A percentile compares a stretch with the other conserved stretches of the same genome.
These are phyloP conservation scores for Globisporangium parvum DNA, from an alignment of 352 stramenopile genomes.

Conservation along the genomic window DNA sequence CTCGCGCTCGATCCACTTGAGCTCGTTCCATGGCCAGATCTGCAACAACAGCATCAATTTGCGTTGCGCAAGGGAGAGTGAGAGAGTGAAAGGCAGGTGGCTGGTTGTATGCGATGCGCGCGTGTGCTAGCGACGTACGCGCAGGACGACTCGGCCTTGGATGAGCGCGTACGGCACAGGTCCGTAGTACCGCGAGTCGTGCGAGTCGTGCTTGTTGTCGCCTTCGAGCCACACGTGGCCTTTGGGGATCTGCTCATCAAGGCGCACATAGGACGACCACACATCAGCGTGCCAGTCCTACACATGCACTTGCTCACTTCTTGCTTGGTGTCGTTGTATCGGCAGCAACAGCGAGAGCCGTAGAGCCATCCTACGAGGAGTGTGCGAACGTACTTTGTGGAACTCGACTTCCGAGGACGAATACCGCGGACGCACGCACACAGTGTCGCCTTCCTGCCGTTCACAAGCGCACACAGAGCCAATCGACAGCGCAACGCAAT, in stretches of 20 bases:
- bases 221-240: conserved; percentile 96
- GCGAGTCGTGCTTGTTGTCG: conserved; percentile 95
- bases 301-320: neutral
- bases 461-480: neutral
- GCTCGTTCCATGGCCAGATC: conserved; percentile 77
- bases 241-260: conserved; percentile 54
- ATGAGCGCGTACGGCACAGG: conserved; percentile 90
- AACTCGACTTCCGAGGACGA: conserved; percentile 73
- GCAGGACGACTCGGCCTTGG: conserved; percentile 83
- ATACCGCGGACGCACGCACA: conserved; percentile 63
- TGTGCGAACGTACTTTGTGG: conserved; percentile 36
- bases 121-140: conserved; percentile 43
- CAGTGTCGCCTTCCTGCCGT: conserved; percentile 64
- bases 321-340: neutral
- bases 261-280: conserved; percentile 2
- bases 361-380: neutral
- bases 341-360: neutral
- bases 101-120: neutral
- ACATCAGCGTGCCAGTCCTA: neutral
- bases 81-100: neutral
- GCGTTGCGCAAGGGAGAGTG: neutral
- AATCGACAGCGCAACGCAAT: too few relatives aligned
- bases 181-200: conserved; percentile 94
- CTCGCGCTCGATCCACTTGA: conserved; percentile 60
- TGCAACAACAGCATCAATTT: conserved; percentile 17